Conservation (phyloP, 1,284 basidiomycete species). For the Ustilago hordei region DNA sequence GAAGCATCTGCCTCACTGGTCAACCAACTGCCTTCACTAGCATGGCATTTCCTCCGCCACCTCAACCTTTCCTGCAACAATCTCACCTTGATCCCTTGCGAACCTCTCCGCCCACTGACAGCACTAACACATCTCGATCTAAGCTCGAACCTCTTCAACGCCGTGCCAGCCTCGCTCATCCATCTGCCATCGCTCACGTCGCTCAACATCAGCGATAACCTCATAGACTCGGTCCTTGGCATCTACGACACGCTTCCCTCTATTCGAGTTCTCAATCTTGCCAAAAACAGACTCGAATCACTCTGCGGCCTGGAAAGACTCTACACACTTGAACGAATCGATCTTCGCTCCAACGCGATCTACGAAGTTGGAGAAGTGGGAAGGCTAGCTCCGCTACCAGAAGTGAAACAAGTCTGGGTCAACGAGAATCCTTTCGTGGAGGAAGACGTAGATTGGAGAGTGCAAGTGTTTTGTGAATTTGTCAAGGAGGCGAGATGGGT, state of each 20-base stretch:
- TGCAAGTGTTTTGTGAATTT: slow-evolving; percentile 84
- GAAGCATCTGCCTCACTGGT: slow-evolving; percentile 50
- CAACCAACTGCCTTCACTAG: slow-evolving; percentile 75
- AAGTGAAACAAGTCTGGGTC: slow-evolving; percentile 71
- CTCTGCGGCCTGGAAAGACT: slow-evolving; percentile 92
- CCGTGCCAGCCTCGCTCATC: slow-evolving; percentile 78
- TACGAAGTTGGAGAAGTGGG: slow-evolving; percentile 88
- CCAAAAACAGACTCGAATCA: slow-evolving; percentile 85
- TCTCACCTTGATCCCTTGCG: slow-evolving; percentile 81
- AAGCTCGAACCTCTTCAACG: slow-evolving; percentile 70
- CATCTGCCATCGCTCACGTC: slow-evolving; percentile 81
- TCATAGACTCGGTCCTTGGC: slow-evolving; percentile 93
- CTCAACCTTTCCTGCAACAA: slow-evolving; percentile 84
- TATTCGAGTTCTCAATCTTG: slow-evolving; percentile 61
- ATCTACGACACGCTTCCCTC: slow-evolving; percentile 69
- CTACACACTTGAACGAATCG: slow-evolving; percentile 82
- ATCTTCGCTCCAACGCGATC: slow-evolving; percentile 84
- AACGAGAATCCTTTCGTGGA: slow-evolving; percentile 58
- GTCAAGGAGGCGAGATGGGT: slow-evolving; percentile 79
- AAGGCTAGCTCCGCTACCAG: slow-evolving; percentile 81
- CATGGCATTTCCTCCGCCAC: slow-evolving; percentile 83
- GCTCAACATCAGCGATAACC: slow-evolving; percentile 91
- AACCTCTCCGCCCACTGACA: slow-evolving; percentile 73
- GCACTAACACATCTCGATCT: slow-evolving; percentile 69
- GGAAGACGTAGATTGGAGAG: slow-evolving; percentile 74